These are phyloP conservation scores for Hibiscus trionum DNA, from an alignment of 345 rosid genomes.

Conservation along the genomic window DNA sequence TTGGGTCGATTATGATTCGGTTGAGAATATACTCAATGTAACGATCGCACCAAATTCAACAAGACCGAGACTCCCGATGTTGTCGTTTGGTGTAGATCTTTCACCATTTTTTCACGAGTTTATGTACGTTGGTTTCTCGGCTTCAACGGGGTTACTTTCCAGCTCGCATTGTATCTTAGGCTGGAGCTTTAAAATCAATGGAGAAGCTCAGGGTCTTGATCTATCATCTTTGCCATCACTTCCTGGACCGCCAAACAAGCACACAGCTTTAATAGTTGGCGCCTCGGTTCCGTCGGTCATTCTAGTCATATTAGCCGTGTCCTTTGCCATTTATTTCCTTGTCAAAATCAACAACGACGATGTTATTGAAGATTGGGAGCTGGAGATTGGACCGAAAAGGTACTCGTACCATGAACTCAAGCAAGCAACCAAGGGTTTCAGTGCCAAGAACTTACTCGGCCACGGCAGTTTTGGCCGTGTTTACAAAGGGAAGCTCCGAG, in stretches of 20 bases:
- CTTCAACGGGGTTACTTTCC: background rate
- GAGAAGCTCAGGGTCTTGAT: background rate
- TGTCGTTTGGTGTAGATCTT: background rate
- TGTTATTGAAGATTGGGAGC: background rate
- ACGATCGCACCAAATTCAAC: background rate
- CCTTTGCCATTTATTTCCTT: background rate
- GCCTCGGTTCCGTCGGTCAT: background rate
- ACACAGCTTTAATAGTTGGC: background rate
- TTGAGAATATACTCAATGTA: background rate
- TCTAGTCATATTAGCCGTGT: background rate
- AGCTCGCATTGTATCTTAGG: background rate
- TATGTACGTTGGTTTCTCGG: conserved; percentile 1
- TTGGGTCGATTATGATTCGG: background rate
- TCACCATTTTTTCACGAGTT: background rate
- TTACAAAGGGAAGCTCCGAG: background rate
- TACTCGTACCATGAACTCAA: background rate
- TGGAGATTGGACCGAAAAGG: background rate
- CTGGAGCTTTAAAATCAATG: background rate
- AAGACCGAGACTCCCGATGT: background rate
- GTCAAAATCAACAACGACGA: background rate
- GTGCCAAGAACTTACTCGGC: background rate
- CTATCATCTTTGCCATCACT: background rate
- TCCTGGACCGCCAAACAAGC: background rate
- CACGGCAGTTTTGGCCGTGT: background rate
- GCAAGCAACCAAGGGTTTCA: background rate